These are phyloP conservation scores for Butyriboletus loyo DNA, from an alignment of 768 basidiomycete genomes.

Conservation along the genomic window DNA sequence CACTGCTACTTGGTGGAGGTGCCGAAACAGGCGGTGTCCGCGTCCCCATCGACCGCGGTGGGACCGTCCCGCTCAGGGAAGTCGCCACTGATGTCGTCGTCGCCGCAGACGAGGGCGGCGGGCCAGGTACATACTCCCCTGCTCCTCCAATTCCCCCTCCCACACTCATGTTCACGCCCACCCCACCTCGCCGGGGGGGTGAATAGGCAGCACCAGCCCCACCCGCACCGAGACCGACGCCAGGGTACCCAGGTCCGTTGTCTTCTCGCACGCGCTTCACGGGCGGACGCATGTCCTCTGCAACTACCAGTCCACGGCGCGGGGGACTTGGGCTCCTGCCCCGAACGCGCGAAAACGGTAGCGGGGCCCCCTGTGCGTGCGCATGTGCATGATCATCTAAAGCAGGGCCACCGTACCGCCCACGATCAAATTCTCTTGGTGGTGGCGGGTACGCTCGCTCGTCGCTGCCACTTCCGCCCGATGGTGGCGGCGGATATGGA, in stretches of 20 bases:
- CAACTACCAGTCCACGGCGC: constrained; percentile 27
- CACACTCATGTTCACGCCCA: background rate
- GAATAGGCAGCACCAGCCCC: constrained; percentile 25
- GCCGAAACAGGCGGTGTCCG: constrained; percentile 21
- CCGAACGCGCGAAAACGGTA: constrained; percentile 40
- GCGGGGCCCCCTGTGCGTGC: constrained; percentile 14
- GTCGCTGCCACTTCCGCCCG: constrained; percentile 9
- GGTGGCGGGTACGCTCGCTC: constrained; percentile 24
- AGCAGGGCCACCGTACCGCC: constrained; percentile 18
- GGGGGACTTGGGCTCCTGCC: constrained; percentile 43
- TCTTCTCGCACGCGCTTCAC: constrained; percentile 48
- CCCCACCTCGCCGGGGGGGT: constrained; percentile 22
- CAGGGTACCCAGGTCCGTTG: constrained; percentile 21
- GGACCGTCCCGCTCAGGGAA: background rate
- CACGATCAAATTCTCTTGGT: constrained; percentile 30
- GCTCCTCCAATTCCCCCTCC: background rate
- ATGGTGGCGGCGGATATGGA: constrained; percentile 11
- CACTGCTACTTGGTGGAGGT: constrained; percentile 24
- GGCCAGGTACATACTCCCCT: constrained; percentile 23
- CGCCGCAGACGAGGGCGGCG: constrained; percentile 19
- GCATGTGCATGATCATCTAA: constrained; percentile 10
- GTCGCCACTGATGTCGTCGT: constrained; percentile 2
- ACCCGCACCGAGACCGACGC: background rate
- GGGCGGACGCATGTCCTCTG: constrained; percentile 44
- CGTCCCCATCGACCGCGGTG: constrained; percentile 11